Percentiles rank a stretch among this genome's conserved stretches.
Conservation (phyloP, 345 rosid genomes). For the Ceriops decandra region DNA sequence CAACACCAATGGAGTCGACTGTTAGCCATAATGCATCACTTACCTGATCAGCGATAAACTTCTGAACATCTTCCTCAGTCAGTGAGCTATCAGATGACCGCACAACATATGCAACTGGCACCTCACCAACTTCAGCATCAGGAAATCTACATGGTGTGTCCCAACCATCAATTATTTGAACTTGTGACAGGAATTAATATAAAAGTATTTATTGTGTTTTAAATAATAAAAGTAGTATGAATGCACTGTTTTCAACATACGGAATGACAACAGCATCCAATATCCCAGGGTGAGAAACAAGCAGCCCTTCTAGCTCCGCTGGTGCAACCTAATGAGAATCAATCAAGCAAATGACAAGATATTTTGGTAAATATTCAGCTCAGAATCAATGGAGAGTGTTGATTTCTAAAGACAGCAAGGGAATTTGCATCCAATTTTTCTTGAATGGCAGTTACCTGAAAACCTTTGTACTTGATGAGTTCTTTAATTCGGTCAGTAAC, state of each 20-base stretch:
- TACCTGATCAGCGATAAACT: slow-evolving; percentile 79
- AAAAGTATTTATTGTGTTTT: neutral
- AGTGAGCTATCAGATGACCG: slow-evolving; percentile 59
- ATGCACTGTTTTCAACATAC: slow-evolving; percentile 40
- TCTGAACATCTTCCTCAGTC: slow-evolving; percentile 56
- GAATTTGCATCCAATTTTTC: neutral
- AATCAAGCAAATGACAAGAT: slow-evolving; percentile 8
- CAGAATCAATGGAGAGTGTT: neutral
- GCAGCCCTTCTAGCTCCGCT: slow-evolving; percentile 93
- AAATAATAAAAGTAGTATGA: neutral
- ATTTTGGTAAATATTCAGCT: neutral
- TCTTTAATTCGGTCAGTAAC: slow-evolving; percentile 90
- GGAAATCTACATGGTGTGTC: slow-evolving; percentile 49
- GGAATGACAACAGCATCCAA: slow-evolving; percentile 88
- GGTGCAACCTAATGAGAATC: slow-evolving; percentile 69
- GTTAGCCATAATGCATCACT: neutral
- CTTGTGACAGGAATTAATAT: neutral
- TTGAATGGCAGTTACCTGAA: slow-evolving; percentile 49
- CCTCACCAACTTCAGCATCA: slow-evolving; percentile 92
- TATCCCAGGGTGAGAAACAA: slow-evolving; percentile 82
- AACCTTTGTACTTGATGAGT: slow-evolving; percentile 90
- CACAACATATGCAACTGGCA: slow-evolving; percentile 80
- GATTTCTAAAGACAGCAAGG: neutral
- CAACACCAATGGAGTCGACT: neutral
- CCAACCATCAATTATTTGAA: neutral